Base-by-base conservation (phyloP, 2,329 filamentous ascomycete species). In the Elsinoe australis region DNA sequence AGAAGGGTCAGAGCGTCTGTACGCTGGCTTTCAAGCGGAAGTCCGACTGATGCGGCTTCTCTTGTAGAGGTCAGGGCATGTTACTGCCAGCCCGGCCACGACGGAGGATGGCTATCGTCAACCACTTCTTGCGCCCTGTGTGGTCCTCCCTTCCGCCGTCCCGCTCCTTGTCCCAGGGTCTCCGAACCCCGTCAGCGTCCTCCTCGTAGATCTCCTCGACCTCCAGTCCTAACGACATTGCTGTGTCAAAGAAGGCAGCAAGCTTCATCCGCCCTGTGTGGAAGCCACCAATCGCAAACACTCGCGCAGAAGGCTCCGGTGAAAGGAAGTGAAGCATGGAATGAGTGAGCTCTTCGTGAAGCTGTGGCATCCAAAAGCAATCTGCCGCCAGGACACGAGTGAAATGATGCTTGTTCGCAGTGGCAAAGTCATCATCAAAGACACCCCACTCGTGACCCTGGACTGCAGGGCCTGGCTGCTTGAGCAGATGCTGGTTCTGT, bases 1-100 rank as follows among this genome's bases (percentile, higher is more conserved):
- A 80, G 63, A 85, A 87, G 61, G 90, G 90, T 1, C 86, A 92
- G 71, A 87, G 85, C 2, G 87, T 96, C 32, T 90, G 83, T 59
- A 95, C 85, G 51, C 65, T 95, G 47, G 90, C 86, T 61, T 95
- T 95, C 64, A 56, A 82, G 58, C 29, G 44, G 19, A 19, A 31
- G 10, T 8, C 36, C 15, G 8, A 5, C 14, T 42, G 38, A 42
- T n/a, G 12, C 33, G 7, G 17, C 15, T 41, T 22, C 18, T 9
- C 12, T 19, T 41, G n/a, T n/a, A n/a, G n/a, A n/a, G n/a, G n/a
- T n/a, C n/a, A n/a, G n/a, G n/a, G n/a, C n/a, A n/a, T n/a, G n/a
- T n/a, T n/a, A n/a, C n/a, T n/a, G n/a, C n/a, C n/a, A n/a, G 36
- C 21, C 12, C 10, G 33, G 8, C 14, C 26, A 21, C 47, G n/a